Conservation (phyloP, 148 eudicot genomes). For the Dysphania ambrosioides region DNA sequence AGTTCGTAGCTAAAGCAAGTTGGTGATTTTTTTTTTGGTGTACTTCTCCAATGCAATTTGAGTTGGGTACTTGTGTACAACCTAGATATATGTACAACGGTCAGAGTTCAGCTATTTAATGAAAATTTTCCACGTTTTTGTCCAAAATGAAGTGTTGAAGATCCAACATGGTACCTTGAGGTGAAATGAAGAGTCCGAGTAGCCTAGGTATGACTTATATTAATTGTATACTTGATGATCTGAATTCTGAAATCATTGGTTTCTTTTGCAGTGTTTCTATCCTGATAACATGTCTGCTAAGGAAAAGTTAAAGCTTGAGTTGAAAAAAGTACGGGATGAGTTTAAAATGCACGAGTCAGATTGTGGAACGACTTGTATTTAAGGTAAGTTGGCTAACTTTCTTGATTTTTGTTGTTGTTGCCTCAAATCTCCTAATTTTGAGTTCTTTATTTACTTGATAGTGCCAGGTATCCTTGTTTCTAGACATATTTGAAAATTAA, state of each 20-base stretch:
- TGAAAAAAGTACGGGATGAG: conserved; percentile 76
- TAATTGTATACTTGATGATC: neutral
- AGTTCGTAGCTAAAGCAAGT: too few relatives aligned
- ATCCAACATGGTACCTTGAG: too few relatives aligned
- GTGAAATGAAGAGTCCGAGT: too few relatives aligned
- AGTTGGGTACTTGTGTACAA: too few relatives aligned
- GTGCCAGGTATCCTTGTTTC: neutral
- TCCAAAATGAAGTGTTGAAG: too few relatives aligned
- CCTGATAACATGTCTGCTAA: conserved; percentile 95
- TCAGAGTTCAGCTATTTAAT: too few relatives aligned
- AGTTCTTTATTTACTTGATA: neutral
- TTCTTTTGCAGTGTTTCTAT: conserved; percentile 79
- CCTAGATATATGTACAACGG: too few relatives aligned
- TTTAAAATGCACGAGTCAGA: conserved; percentile 91
- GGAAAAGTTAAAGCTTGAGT: conserved; percentile 83
- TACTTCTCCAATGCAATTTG: too few relatives aligned
- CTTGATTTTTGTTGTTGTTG: neutral
- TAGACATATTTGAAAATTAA: neutral
- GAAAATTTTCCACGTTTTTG: too few relatives aligned
- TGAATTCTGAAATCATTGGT: conserved; percentile 16
- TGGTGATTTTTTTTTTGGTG: too few relatives aligned
- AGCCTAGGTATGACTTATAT: too few relatives aligned
- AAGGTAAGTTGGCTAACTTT: conserved; percentile 40
- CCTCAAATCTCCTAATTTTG: neutral
- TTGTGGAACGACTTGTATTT: conserved; percentile 95